Evolutionary conservation across 305 asterid genomes (phyloP).

Genomic region (Fraxinus platypoda): DNA sequence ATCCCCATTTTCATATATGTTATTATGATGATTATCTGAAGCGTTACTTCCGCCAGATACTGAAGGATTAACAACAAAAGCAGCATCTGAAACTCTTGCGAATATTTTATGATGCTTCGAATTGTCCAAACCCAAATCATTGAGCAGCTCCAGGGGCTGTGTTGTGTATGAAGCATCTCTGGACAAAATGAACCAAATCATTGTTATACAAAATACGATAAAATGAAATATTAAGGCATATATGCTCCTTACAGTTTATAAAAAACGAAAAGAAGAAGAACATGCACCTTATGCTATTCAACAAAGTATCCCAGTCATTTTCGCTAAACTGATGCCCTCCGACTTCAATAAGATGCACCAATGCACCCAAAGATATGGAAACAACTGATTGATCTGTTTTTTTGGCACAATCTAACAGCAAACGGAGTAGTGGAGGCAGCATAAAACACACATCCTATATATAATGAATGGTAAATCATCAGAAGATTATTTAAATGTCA

Average conservation of each 20-base stretch:
- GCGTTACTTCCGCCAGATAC: slow-evolving; percentile 35
- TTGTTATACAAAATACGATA: slow-evolving; percentile 20
- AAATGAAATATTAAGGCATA: not conserved
- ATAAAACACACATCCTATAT: slow-evolving; percentile 95
- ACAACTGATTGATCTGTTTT: slow-evolving; percentile 91
- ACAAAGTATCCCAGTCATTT: slow-evolving; percentile 90
- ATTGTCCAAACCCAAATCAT: slow-evolving; percentile 74
- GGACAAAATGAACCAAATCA: slow-evolving; percentile 33
- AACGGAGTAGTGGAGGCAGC: slow-evolving; percentile 90
- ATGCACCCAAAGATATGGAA: slow-evolving; percentile 92
- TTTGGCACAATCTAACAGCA: slow-evolving; percentile 98
- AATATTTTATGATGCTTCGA: slow-evolving; percentile 47
- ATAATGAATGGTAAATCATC: slow-evolving; percentile 27
- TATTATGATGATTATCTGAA: slow-evolving; percentile 33
- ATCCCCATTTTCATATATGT: slow-evolving; percentile 57
- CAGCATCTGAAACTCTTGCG: slow-evolving; percentile 48
- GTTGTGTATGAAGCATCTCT: slow-evolving; percentile 98
- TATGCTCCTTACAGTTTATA: not conserved
- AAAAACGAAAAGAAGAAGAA: slow-evolving; percentile 8
- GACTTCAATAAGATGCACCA: slow-evolving; percentile 96
- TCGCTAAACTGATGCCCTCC: slow-evolving; percentile 99
- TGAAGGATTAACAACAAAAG: slow-evolving; percentile 37
- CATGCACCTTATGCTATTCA: slow-evolving; percentile 83
- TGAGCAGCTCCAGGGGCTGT: slow-evolving; percentile 98
- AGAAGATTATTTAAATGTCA: slow-evolving; percentile 22